These are phyloP conservation scores for Macrocystidia cucumis DNA, from an alignment of 1,284 basidiomycete species.

Conservation along the genomic window DNA sequence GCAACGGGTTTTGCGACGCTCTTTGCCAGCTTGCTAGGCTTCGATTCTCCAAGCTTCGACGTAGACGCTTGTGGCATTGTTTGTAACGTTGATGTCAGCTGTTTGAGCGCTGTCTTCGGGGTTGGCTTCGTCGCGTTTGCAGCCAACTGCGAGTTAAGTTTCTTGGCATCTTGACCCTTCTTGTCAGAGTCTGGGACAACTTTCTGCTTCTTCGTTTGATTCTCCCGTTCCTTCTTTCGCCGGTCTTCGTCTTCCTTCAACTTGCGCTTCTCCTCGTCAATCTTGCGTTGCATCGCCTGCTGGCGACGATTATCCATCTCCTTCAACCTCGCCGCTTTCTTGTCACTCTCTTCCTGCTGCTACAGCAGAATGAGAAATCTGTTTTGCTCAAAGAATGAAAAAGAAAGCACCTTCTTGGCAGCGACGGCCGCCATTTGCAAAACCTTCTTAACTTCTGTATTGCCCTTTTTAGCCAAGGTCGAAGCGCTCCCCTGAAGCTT, in stretches of 20 bases:
- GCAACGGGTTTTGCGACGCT: constrained; percentile 19
- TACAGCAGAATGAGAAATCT: constrained; percentile 21
- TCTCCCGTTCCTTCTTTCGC: constrained; percentile 69
- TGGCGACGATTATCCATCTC: constrained; percentile 77
- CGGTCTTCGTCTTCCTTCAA: constrained; percentile 62
- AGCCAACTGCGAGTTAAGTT: too few species aligned
- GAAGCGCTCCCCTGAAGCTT: constrained; percentile 58
- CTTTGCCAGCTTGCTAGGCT: constrained; percentile 29
- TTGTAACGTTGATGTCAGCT: constrained; percentile 19
- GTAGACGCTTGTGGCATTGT: constrained; percentile 13
- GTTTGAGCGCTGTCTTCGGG: constrained; percentile 21
- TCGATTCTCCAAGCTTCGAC: constrained; percentile 23
- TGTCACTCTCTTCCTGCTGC: constrained; percentile 84
- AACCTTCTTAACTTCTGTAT: constrained; percentile 71
- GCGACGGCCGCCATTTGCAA: constrained; percentile 75
- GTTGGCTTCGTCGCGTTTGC: constrained; percentile 34
- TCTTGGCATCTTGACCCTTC: constrained; percentile 51
- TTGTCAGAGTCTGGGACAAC: constrained; percentile 45
- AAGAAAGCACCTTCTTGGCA: constrained; percentile 68
- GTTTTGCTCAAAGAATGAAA: constrained; percentile 1
- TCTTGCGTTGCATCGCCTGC: constrained; percentile 65
- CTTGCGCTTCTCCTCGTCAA: constrained; percentile 72
- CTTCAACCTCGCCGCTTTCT: constrained; percentile 65
- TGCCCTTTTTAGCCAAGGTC: constrained; percentile 58
- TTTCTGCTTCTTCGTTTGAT: constrained; percentile 68